Evolutionary conservation across 495 filamentous ascomycete genomes (phyloP).

Genomic region (Talaromyces proteolyticus): DNA sequence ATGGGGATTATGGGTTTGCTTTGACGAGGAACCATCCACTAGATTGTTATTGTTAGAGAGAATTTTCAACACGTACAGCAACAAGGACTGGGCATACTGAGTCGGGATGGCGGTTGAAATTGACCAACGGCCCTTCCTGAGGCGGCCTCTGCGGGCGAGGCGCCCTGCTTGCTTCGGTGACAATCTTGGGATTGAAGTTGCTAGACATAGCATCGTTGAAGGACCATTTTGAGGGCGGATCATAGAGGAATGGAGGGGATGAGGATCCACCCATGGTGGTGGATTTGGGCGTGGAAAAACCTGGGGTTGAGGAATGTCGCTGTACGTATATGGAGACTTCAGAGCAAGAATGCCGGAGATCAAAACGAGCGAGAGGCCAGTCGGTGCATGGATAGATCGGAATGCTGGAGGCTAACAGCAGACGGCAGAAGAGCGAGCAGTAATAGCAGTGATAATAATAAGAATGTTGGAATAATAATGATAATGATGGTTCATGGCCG

Average conservation of each 20-base stretch:
- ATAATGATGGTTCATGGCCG: too few relatives aligned
- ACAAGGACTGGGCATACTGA: slow-evolving; percentile 46
- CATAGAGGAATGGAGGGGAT: slow-evolving; percentile 74
- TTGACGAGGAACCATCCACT: slow-evolving; percentile 5
- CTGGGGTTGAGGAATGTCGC: slow-evolving; percentile 23
- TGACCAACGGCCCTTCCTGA: slow-evolving; percentile 65
- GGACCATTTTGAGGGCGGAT: slow-evolving; percentile 40
- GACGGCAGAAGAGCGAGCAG: neutral
- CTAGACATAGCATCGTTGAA: slow-evolving; percentile 29
- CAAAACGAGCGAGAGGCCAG: neutral
- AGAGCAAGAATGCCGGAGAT: neutral
- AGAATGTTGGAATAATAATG: neutral
- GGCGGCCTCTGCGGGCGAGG: slow-evolving; percentile 51
- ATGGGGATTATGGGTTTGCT: slow-evolving; percentile 46
- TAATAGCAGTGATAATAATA: neutral
- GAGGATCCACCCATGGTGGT: slow-evolving; percentile 47
- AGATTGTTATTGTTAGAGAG: too few relatives aligned
- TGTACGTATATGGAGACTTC: slow-evolving; percentile 4
- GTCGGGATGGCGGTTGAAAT: slow-evolving; percentile 77
- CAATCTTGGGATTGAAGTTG: slow-evolving; percentile 77
- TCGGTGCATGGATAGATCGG: neutral
- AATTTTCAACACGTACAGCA: too few relatives aligned
- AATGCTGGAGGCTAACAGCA: neutral
- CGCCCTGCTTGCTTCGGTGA: slow-evolving; percentile 65
- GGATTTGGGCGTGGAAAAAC: slow-evolving; percentile 19